These are phyloP conservation scores for Cladosporium sp. DNA, from an alignment of 2,329 filamentous ascomycete genomes.

Conservation along the genomic window DNA sequence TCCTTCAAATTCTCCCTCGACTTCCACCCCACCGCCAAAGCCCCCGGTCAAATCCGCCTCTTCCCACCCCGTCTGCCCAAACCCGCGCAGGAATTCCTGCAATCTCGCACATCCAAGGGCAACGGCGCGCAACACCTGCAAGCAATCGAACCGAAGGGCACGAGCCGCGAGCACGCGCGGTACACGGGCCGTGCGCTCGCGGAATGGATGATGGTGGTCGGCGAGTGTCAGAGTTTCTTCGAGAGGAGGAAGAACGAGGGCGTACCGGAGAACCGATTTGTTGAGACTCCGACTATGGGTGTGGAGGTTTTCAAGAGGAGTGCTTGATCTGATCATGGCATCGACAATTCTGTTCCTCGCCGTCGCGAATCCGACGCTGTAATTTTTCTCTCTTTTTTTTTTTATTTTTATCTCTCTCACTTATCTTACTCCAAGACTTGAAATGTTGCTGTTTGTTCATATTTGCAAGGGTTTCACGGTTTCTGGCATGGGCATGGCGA, in stretches of 20 bases:
- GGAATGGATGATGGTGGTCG: constrained; percentile 71
- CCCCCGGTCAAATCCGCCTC: constrained; percentile 58
- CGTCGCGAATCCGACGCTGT: too few species aligned
- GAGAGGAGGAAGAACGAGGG: constrained; percentile 71
- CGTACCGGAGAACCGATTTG: constrained; percentile 58
- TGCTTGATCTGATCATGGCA: constrained; percentile 17
- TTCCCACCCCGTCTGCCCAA: constrained; percentile 64
- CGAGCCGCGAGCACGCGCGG: constrained; percentile 41
- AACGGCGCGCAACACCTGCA: constrained; percentile 17
- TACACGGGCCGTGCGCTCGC: constrained; percentile 70
- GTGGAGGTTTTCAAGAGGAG: constrained; percentile 55
- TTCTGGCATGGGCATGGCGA: too few species aligned
- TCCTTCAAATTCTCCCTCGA: constrained; percentile 72
- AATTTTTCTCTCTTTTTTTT: too few species aligned
- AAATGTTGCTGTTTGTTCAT: too few species aligned
- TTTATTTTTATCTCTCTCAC: too few species aligned
- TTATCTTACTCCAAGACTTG: too few species aligned
- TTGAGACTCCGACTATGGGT: constrained; percentile 64
- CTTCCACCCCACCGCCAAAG: constrained; percentile 55
- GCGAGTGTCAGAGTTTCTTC: constrained; percentile 76
- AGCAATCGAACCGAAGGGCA: constrained; percentile 33
- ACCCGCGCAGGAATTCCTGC: constrained; percentile 63
- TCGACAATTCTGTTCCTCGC: too few species aligned
- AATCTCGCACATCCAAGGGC: constrained; percentile 28
- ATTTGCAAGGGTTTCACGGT: too few species aligned